These are phyloP conservation scores for Monosporascus sp. DNA, from an alignment of 2,329 filamentous ascomycete genomes.

Conservation along the genomic window DNA sequence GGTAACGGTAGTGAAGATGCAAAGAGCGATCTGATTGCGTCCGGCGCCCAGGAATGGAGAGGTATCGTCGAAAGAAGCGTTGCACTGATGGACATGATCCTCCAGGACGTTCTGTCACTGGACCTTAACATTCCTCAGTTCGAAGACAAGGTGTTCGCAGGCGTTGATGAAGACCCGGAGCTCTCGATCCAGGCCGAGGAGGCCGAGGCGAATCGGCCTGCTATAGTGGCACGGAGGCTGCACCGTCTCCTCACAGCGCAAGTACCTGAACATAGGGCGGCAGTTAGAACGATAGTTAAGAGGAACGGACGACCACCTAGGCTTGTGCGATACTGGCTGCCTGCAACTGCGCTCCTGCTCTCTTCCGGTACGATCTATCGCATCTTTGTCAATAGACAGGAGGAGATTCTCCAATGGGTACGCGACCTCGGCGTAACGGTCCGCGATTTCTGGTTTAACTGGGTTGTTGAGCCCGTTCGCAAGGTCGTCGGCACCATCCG, in stretches of 20 bases:
- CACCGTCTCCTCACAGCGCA: slow-evolving; percentile 63
- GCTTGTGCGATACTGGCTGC: slow-evolving; percentile 84
- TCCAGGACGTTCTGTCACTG: slow-evolving; percentile 63
- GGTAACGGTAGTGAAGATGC: slow-evolving; percentile 52
- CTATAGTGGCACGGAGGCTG: slow-evolving; percentile 61
- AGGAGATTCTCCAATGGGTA: slow-evolving; percentile 76
- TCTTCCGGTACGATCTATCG: slow-evolving; percentile 85
- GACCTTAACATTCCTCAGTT: slow-evolving; percentile 59
- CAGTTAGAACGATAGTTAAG: slow-evolving; percentile 50
- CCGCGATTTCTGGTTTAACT: slow-evolving; percentile 92
- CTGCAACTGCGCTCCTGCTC: slow-evolving; percentile 62
- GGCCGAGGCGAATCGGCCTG: slow-evolving; percentile 42
- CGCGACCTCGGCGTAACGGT: slow-evolving; percentile 71
- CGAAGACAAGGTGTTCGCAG: slow-evolving; percentile 60
- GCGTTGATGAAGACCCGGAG: slow-evolving; percentile 56
- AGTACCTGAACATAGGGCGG: slow-evolving; percentile 60
- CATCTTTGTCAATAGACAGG: slow-evolving; percentile 67
- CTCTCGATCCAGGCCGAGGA: slow-evolving; percentile 49
- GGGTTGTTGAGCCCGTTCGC: slow-evolving; percentile 80
- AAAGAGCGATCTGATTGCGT: slow-evolving; percentile 41
- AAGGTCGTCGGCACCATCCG: slow-evolving; percentile 88
- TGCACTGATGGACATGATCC: slow-evolving; percentile 78
- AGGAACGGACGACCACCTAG: slow-evolving; percentile 71
- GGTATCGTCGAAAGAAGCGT: slow-evolving; percentile 75
- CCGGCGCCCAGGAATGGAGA: slow-evolving; percentile 52